phyloP scores from a whole-genome alignment of 768 basidiomycete genomes.

The Rhizopogon salebrosus region DNA sequence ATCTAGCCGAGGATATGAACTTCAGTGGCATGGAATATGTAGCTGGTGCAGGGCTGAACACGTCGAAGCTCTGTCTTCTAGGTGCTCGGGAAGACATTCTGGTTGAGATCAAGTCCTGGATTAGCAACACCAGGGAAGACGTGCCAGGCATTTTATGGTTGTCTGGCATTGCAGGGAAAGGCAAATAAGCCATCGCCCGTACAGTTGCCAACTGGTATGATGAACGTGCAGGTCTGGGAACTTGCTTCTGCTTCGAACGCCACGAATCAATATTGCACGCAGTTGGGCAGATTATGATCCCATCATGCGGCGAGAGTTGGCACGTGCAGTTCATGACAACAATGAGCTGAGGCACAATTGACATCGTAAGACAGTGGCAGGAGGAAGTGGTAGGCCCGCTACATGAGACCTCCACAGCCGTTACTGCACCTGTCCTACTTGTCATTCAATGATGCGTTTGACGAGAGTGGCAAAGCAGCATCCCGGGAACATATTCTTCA shows the following conservation, averaged over 20 bases:
- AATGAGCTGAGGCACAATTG: background rate
- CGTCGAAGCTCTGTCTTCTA: conserved; percentile 8
- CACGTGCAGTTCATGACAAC: conserved; percentile 3
- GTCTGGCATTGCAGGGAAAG: conserved; percentile 29
- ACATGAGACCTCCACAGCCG: conserved; percentile 1
- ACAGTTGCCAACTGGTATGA: conserved; percentile 23
- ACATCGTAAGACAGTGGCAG: conserved; percentile 10
- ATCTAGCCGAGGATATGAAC: background rate
- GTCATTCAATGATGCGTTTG: conserved; percentile 34
- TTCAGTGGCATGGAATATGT: background rate
- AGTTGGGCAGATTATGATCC: conserved; percentile 20
- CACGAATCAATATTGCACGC: conserved; percentile 19
- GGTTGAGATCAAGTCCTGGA: conserved; percentile 21
- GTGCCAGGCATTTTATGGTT: conserved; percentile 23
- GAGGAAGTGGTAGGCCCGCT: conserved; percentile 15
- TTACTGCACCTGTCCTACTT: conserved; percentile 16
- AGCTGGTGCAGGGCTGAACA: conserved; percentile 1
- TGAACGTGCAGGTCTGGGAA: conserved; percentile 20
- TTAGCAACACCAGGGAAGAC: conserved; percentile 2
- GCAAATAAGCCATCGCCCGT: conserved; percentile 34
- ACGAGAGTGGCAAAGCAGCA: conserved; percentile 25
- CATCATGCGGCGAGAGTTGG: background rate
- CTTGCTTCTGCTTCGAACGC: conserved; percentile 29
- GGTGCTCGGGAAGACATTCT: conserved; percentile 19
- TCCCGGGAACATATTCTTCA: conserved; percentile 16